Conservation (phyloP, 2,329 filamentous ascomycete genomes). For the Cladobotryum mycophilum region DNA sequence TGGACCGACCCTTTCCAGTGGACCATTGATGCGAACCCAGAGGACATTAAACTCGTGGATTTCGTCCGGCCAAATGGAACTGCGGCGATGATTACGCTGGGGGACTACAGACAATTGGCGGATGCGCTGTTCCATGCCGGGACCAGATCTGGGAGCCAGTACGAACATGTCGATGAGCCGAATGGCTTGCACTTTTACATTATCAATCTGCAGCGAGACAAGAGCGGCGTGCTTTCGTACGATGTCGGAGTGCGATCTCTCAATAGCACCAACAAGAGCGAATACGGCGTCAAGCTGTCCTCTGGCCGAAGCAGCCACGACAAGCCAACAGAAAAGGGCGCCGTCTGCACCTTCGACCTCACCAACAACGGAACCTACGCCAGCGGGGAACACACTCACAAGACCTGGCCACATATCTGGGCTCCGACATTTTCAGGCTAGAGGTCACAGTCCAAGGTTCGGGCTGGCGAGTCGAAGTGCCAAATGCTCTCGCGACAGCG, state of each 20-base stretch:
- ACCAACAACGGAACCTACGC: slow-evolving; percentile 38
- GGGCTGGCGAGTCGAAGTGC: slow-evolving; percentile 41
- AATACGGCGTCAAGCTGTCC: slow-evolving; percentile 30
- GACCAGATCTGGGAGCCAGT: slow-evolving; percentile 44
- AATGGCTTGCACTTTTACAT: slow-evolving; percentile 47
- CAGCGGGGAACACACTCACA: slow-evolving; percentile 18
- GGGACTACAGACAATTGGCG: slow-evolving; percentile 47
- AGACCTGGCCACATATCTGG: slow-evolving; percentile 33
- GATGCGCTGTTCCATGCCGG: slow-evolving; percentile 51
- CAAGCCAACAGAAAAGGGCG: slow-evolving; percentile 26
- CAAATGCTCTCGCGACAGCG: slow-evolving; percentile 34
- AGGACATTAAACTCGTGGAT: slow-evolving; percentile 45
- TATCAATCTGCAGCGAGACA: slow-evolving; percentile 35
- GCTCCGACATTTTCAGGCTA: slow-evolving; percentile 43
- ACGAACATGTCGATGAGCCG: slow-evolving; percentile 39
- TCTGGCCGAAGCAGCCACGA: slow-evolving; percentile 23
- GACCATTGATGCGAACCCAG: slow-evolving; percentile 48
- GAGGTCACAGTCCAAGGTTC: slow-evolving; percentile 35
- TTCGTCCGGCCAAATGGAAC: slow-evolving; percentile 45
- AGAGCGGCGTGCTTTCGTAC: slow-evolving; percentile 40
- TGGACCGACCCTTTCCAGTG: slow-evolving; percentile 43
- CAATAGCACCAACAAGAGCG: slow-evolving; percentile 21
- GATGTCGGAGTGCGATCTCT: slow-evolving; percentile 41
- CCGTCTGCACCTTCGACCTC: slow-evolving; percentile 41
- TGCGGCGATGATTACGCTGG: slow-evolving; percentile 39